Evolutionary conservation across 192 early-diverging fungal genomes (phyloP).

Genomic region (Pilaira anomala): DNA sequence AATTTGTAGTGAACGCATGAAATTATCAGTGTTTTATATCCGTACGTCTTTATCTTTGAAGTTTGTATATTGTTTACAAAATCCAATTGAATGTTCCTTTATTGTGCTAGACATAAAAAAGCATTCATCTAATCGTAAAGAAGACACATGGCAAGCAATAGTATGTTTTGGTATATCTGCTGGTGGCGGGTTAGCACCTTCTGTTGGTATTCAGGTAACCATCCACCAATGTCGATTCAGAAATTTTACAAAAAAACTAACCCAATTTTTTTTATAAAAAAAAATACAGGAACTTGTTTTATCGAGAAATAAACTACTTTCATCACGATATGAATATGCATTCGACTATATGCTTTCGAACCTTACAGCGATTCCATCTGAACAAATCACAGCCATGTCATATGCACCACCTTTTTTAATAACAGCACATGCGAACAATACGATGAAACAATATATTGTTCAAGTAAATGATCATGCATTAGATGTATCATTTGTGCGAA

Average conservation of each 20-base stretch:
- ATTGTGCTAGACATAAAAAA: slow-evolving; percentile 24
- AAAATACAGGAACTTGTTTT: slow-evolving; percentile 18
- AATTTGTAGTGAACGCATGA: slow-evolving; percentile 34
- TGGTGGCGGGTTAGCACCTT: slow-evolving; percentile 26
- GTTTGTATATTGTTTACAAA: slow-evolving; percentile 32
- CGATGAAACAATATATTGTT: slow-evolving; percentile 44
- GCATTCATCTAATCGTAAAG: neutral
- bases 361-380: neutral
- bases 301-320: slow-evolving; percentile 10
- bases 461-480: slow-evolving; percentile 1
- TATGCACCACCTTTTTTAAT: slow-evolving; percentile 41
- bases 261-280: neutral
- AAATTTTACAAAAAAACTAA: neutral
- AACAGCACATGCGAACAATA: slow-evolving; percentile 48
- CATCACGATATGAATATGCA: slow-evolving; percentile 21
- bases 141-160: slow-evolving; percentile 18
- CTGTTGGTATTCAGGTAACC: slow-evolving; percentile 36
- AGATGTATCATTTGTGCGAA: slow-evolving; percentile 35
- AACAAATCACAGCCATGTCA: slow-evolving; percentile 31
- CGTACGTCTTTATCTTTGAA: neutral
- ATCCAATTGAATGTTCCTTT: slow-evolving; percentile 29
- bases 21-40: slow-evolving; percentile 26
- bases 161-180: slow-evolving; percentile 28
- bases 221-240: neutral
- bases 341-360: slow-evolving; percentile 9